Base-by-base conservation (phyloP, 805 yeast species). In the Candida patagonica region DNA sequence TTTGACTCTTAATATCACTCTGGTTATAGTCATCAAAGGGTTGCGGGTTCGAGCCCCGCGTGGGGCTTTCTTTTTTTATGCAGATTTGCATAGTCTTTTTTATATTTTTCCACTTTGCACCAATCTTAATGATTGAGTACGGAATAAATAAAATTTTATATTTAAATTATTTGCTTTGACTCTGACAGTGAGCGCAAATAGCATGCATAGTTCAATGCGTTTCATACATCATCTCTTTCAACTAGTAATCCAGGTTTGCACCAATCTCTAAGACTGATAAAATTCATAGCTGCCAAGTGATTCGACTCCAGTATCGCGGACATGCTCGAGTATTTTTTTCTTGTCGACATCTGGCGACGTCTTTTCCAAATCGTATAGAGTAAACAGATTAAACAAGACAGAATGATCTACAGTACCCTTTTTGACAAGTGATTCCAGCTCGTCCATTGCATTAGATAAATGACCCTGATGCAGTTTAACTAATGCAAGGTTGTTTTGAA, bases 1-100 rank as follows among this genome's bases (percentile, higher is more conserved):
- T 50, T 50, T 50, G 53, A 50, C 53, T 50, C 53, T 50, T 50
- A 50, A 35, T 3, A 25, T 23, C 42, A 35, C 32, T 17, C 23
- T 15, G 51, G 41, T 46, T 37, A 46, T 38, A 50, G 54, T 50
- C 54, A 50, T 50, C 54, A 50, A 50, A 50, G 48, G 54, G 54
- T 50, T 48, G 54, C 44, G 54, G 54, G 54, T 50, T 50, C 54
- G 54, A 48, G 47, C 54, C 54, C 54, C 54, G 44, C 54, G 54
- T 50, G 37, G 54, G 54, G 54, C 54, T 49, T 29, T 29, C 34
- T 43, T 48, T 47, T 38, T 19, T n/a, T 37, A n/a, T 7, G n/a
- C n/a, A n/a, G n/a, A n/a, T n/a, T n/a, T n/a, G n/a, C n/a, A n/a
- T n/a, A n/a, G n/a, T 29, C 15, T 13, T 10, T 9, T 13, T 29